Evolutionary conservation across 495 filamentous ascomycete genomes (phyloP).

Genomic region (Tuber microsphaerosporum): DNA sequence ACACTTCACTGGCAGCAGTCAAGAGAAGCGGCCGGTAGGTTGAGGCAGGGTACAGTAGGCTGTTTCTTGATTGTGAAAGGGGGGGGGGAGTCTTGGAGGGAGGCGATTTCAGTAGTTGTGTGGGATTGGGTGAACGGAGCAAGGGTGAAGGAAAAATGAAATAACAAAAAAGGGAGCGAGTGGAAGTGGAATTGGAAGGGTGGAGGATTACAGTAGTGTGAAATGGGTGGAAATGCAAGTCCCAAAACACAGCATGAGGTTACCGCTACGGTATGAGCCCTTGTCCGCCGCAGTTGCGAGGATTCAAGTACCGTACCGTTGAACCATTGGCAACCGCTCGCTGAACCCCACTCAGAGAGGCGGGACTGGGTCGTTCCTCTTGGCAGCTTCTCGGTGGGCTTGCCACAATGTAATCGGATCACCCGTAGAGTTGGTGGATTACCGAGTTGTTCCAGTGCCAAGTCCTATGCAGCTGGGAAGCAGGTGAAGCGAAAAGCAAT

Average conservation of each 20-base stretch:
- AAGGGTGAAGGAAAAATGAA: conserved; percentile 7
- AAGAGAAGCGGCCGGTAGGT: conserved; percentile 5
- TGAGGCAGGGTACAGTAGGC: neutral
- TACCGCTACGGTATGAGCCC: conserved; percentile 10
- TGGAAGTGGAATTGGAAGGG: neutral
- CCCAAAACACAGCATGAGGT: conserved; percentile 24
- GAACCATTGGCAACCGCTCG: conserved; percentile 28
- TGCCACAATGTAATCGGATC: conserved; percentile 35
- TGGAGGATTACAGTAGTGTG: conserved; percentile 7
- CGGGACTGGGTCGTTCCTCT: conserved; percentile 31
- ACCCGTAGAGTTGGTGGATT: conserved; percentile 34
- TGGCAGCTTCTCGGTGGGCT: conserved; percentile 28
- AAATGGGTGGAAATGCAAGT: conserved; percentile 21
- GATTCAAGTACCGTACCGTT: conserved; percentile 9
- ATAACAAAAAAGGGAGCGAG: neutral
- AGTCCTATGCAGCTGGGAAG: conserved; percentile 26
- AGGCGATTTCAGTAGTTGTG: conserved; percentile 25
- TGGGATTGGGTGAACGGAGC: conserved; percentile 29
- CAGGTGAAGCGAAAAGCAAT: conserved; percentile 17
- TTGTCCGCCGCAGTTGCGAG: conserved; percentile 19
- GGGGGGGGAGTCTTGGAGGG: conserved; percentile 24
- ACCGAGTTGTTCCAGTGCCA: conserved; percentile 22
- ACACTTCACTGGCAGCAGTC: conserved; percentile 21
- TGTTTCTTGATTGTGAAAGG: conserved; percentile 9
- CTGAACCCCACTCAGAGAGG: conserved; percentile 32